Base-by-base conservation (phyloP, 495 filamentous ascomycete genomes). In the Acidiella bohemica region DNA sequence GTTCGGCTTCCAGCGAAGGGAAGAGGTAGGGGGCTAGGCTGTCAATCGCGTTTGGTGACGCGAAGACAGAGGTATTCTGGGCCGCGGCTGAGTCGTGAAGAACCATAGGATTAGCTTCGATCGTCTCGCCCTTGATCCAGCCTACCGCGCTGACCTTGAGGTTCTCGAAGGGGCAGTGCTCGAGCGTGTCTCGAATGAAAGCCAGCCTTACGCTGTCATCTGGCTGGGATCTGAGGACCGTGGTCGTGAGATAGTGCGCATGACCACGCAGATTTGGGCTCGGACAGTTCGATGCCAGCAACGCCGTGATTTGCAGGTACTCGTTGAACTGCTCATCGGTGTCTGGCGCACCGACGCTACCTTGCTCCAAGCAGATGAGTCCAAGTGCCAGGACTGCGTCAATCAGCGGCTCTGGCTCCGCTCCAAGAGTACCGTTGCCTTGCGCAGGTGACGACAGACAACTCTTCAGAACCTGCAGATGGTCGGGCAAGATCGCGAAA, bases 121-220 rank as follows among this genome's bases (percentile, higher is more conserved):
- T 62, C 2, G 88, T 71, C 56, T 94, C 88, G 36, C 86, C 76
- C 54, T 86, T 87, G 3, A 95, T 62, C 82, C 92, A 95, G 18
- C 72, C 70, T 9, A 96, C 71, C 0, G 87, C 86, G 39, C 74
- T 77, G 11, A 80, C 85, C 48, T 84, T 85, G 31, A 90, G 68
- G 2, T 80, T 71, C 18, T 81, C 71, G 53, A 75, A 83, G 5
- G 79, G 76, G 49, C 79, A 81, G 46, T 93, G 73, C 57, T 90
- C 78, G 20, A 96, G 66, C 3, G 88, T 78, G 32, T 83, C 77
- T 30, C 75, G 70, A 9, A 96, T 79, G 42, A 93, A 80, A 4
- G 76, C 71, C 28, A 92, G 70, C 1, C 85, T 71, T 21, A 73
- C 68, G 0, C 71, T 57, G 30, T 80, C 71, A 1, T 75, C 72